Evolutionary conservation across 768 basidiomycete genomes (phyloP).

Genomic region (Serendipita sp.): DNA sequence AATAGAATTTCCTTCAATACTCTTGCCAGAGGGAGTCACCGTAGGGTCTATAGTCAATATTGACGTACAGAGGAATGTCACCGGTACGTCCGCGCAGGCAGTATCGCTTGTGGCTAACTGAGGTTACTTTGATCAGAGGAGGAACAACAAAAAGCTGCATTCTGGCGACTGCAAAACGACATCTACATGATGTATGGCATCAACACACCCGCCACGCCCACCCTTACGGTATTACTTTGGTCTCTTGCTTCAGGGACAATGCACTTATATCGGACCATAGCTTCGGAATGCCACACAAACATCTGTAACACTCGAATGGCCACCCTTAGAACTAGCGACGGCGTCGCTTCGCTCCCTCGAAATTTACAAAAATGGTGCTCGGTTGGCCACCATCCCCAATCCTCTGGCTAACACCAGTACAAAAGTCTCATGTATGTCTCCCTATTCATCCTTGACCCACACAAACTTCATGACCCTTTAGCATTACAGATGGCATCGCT

Average conservation of each 20-base stretch:
- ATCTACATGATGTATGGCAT: conserved; percentile 65
- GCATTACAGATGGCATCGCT: conserved; percentile 27
- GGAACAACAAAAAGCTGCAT: conserved; percentile 60
- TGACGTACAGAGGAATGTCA: conserved; percentile 73
- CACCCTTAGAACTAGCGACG: conserved; percentile 63
- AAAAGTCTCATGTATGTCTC: conserved; percentile 64
- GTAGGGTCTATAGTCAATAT: conserved; percentile 96
- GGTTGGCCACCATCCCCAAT: conserved; percentile 72
- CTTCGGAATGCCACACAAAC: conserved; percentile 94
- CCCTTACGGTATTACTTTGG: conserved; percentile 42
- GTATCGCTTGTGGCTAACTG: not conserved
- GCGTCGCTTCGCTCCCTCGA: conserved; percentile 78
- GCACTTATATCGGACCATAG: conserved; percentile 20
- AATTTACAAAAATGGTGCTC: conserved; percentile 81
- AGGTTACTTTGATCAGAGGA: conserved; percentile 35
- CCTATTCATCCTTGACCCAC: not conserved
- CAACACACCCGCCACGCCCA: conserved; percentile 48
- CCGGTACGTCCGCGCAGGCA: conserved; percentile 7
- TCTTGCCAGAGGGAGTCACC: conserved; percentile 80
- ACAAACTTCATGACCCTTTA: conserved; percentile 1
- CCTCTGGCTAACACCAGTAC: conserved; percentile 74
- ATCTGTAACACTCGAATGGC: conserved; percentile 93
- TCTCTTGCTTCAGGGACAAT: not conserved
- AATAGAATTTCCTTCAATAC: conserved; percentile 93
- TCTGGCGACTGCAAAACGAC: conserved; percentile 68